Conservation (phyloP, 495 filamentous ascomycete species). For the Pyronema omphalodes region DNA sequence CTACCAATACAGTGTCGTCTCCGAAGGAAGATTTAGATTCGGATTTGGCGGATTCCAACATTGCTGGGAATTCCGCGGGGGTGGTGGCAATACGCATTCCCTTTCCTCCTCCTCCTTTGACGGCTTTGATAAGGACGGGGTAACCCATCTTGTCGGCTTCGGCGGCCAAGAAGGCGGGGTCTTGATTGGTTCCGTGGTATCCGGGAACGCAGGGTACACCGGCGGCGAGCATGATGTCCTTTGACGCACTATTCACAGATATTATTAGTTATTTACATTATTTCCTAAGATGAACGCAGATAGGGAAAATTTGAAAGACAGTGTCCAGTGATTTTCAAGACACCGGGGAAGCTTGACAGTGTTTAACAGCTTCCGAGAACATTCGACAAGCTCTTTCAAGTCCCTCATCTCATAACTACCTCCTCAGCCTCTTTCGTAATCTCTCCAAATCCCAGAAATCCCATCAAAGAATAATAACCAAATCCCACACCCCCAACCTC, state of each 20-base stretch:
- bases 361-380: too few relatives aligned
- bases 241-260: conserved; percentile 38
- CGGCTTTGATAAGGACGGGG: conserved; percentile 89
- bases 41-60: conserved; percentile 70
- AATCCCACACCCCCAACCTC: too few relatives aligned
- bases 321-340: too few relatives aligned
- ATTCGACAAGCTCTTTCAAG: too few relatives aligned
- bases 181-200: conserved; percentile 80
- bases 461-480: too few relatives aligned
- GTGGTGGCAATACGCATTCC: conserved; percentile 88
- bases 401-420: too few relatives aligned
- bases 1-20: conserved; percentile 87
- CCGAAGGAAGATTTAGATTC: conserved; percentile 87
- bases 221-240: conserved; percentile 87
- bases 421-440: too few relatives aligned
- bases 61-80: conserved; percentile 58
- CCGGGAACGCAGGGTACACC: conserved; percentile 92
- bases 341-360: too few relatives aligned
- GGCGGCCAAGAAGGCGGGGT: conserved; percentile 44
- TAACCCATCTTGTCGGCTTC: conserved; percentile 71
- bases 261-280: conserved; percentile 6
- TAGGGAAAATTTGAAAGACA: not conserved
- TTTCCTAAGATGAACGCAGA: not conserved
- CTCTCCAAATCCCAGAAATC: too few relatives aligned
- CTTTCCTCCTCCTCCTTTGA: conserved; percentile 91